phyloP scores from a whole-genome alignment of 345 rosid species.

The Cardamine occulta region DNA sequence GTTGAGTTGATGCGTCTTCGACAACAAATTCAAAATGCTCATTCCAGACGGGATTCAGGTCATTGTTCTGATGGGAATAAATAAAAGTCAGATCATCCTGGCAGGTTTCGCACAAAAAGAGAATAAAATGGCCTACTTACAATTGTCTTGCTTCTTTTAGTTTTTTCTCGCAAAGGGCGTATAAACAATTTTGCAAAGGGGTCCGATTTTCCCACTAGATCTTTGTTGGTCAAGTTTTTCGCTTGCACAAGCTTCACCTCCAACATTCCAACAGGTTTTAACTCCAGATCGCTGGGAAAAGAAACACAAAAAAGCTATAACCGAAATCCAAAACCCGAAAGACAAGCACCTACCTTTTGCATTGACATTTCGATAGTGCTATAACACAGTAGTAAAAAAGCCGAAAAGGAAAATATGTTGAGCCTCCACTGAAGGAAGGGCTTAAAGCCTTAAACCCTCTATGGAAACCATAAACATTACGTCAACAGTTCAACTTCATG shows the following conservation, averaged over 20 bases:
- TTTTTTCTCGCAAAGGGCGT: conserved; percentile 82
- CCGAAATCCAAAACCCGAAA: conserved; percentile 12
- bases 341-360: conserved; percentile 16
- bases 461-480: conserved; percentile 10
- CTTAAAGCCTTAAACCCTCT: conserved; percentile 15
- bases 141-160: conserved; percentile 79
- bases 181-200: conserved; percentile 81
- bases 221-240: conserved; percentile 89
- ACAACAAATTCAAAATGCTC: conserved; percentile 91
- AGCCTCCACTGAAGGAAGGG: conserved; percentile 2
- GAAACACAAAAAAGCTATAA: conserved; percentile 31
- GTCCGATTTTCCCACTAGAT: conserved; percentile 94
- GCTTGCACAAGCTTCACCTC: conserved; percentile 99
- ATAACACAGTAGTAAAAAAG: neutral
- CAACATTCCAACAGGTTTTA: conserved; percentile 86
- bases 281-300: conserved; percentile 78
- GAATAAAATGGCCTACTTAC: conserved; percentile 51
- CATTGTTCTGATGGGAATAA: conserved; percentile 69
- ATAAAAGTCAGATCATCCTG: conserved; percentile 26
- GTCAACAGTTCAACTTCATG: conserved; percentile 25
- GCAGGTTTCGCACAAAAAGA: conserved; percentile 9
- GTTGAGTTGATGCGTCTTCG: conserved; percentile 92
- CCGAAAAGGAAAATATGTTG: neutral
- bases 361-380: neutral
- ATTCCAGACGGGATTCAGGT: conserved; percentile 96